These are phyloP conservation scores for Hypoxylon sp. DNA, from an alignment of 2,329 filamentous ascomycete species.

Conservation along the genomic window DNA sequence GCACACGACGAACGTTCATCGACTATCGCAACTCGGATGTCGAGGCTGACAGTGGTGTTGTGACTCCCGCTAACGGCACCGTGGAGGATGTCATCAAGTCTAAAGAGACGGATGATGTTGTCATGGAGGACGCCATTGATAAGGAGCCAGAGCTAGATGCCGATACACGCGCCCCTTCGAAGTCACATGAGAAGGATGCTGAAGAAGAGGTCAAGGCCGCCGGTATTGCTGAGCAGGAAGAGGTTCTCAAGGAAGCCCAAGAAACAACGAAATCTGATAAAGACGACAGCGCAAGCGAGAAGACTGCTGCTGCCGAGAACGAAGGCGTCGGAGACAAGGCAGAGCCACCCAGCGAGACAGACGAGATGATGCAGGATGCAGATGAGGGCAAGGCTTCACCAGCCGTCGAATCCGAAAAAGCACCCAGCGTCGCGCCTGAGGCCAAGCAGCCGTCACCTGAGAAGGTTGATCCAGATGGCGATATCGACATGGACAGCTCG, in stretches of 20 bases:
- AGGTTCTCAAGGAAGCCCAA: conserved; percentile 42
- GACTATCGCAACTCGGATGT: conserved; percentile 63
- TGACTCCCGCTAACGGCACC: conserved; percentile 55
- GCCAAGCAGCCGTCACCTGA: conserved; percentile 40
- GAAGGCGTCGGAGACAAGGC: conserved; percentile 34
- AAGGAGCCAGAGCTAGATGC: conserved; percentile 41
- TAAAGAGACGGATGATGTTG: conserved; percentile 58
- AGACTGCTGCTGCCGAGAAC: conserved; percentile 27
- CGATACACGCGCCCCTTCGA: conserved; percentile 54
- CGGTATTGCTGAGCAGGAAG: conserved; percentile 46
- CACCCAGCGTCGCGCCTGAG: conserved; percentile 45
- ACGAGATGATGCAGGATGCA: conserved; percentile 49
- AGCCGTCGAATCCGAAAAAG: conserved; percentile 43
- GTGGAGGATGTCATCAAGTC: conserved; percentile 55
- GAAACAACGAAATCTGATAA: conserved; percentile 54
- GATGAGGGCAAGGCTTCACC: conserved; percentile 35
- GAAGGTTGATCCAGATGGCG: conserved; percentile 62
- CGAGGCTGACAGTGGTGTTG: conserved; percentile 59
- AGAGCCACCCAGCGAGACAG: conserved; percentile 38
- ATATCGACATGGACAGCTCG: conserved; percentile 64
- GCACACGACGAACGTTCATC: conserved; percentile 63
- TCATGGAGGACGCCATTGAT: conserved; percentile 52
- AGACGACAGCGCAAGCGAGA: conserved; percentile 37
- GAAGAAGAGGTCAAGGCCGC: conserved; percentile 40
- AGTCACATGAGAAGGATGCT: conserved; percentile 43